These are phyloP conservation scores for Candida glucosophila DNA, from an alignment of 1,139 yeast genomes.

Conservation along the genomic window DNA sequence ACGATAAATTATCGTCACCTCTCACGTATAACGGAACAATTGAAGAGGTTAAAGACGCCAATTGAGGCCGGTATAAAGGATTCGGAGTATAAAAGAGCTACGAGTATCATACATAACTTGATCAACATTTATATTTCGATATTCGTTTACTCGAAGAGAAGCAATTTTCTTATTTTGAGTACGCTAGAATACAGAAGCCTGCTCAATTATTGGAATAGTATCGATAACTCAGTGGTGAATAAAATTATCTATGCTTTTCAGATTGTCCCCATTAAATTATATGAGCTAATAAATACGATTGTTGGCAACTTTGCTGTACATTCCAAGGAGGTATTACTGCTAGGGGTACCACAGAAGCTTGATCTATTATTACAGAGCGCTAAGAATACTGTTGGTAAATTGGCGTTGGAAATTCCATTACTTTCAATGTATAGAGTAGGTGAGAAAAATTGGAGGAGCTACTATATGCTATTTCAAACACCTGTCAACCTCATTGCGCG, in stretches of 20 bases:
- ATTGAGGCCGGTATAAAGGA: conserved; percentile 5
- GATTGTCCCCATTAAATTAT: conserved; percentile 19
- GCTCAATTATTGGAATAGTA: conserved; percentile 27
- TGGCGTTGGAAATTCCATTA: conserved; percentile 4
- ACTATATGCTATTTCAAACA: conserved; percentile 9
- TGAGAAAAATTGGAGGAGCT: conserved; percentile 1
- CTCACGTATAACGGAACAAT: conserved; percentile 4
- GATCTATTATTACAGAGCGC: conserved; percentile 1
- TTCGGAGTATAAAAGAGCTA: conserved; percentile 4
- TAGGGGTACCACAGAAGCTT: conserved; percentile 1
- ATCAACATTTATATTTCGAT: conserved; percentile 18
- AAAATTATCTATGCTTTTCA: conserved; percentile 28
- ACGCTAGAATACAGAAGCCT: conserved; percentile 27
- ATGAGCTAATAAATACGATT: conserved; percentile 9
- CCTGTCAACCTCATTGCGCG: conserved; percentile 13
- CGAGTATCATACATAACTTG: conserved; percentile 7
- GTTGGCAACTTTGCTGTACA: conserved; percentile 4
- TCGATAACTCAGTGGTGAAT: conserved; percentile 16
- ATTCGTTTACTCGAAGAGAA: conserved; percentile 18
- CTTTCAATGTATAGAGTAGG: conserved; percentile 3
- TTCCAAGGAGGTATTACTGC: conserved; percentile 2
- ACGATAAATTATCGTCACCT: conserved; percentile 8
- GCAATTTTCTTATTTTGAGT: conserved; percentile 27
- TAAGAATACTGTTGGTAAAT: conserved; percentile 2
- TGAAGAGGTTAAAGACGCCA: conserved; percentile 2